Evolutionary conservation across 352 stramenopile genomes (phyloP).

Genomic region (Phytophthora lateralis): DNA sequence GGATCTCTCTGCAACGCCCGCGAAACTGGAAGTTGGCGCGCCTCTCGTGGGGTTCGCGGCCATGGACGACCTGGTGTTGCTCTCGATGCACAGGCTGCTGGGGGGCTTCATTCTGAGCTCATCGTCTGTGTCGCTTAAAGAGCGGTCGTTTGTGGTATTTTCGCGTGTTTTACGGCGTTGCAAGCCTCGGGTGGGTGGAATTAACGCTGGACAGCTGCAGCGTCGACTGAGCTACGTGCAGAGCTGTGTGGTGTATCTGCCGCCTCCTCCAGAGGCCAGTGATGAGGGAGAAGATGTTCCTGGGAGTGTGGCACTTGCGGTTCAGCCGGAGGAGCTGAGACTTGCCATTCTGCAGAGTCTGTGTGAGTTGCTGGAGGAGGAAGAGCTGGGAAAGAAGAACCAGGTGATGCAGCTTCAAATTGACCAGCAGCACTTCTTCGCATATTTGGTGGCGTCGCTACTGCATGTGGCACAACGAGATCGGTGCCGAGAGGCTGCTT

Average conservation of each 20-base stretch:
- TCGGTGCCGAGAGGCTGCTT: conserved; percentile 45
- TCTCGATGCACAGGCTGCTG: conserved; percentile 68
- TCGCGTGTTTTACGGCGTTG: conserved; percentile 39
- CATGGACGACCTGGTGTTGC: conserved; percentile 72
- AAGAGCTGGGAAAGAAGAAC: conserved; percentile 7
- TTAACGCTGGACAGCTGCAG: conserved; percentile 17
- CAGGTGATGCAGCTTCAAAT: conserved; percentile 24
- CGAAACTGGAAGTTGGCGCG: conserved; percentile 4
- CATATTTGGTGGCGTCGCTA: conserved; percentile 65
- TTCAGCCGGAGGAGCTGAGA: conserved; percentile 68
- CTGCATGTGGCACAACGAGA: conserved; percentile 66
- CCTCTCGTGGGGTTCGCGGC: conserved; percentile 28
- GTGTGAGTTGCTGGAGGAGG: conserved; percentile 36
- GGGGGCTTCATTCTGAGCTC: conserved; percentile 32
- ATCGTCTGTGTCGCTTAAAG: conserved; percentile 24
- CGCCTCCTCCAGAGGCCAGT: conserved; percentile 37
- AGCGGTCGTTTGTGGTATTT: conserved; percentile 33
- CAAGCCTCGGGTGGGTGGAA: conserved; percentile 30
- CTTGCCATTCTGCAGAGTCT: conserved; percentile 55
- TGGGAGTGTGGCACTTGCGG: conserved; percentile 18
- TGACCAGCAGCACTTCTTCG: conserved; percentile 69
- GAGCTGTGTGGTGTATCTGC: conserved; percentile 66
- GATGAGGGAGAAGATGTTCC: conserved; percentile 16
- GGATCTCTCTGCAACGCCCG: not conserved
- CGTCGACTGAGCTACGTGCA: conserved; percentile 49